Percentiles rank a stretch among this genome's conserved stretches.
Evolutionary conservation across 495 filamentous ascomycete genomes (phyloP).

Genomic region (Chaetomium tenue): DNA sequence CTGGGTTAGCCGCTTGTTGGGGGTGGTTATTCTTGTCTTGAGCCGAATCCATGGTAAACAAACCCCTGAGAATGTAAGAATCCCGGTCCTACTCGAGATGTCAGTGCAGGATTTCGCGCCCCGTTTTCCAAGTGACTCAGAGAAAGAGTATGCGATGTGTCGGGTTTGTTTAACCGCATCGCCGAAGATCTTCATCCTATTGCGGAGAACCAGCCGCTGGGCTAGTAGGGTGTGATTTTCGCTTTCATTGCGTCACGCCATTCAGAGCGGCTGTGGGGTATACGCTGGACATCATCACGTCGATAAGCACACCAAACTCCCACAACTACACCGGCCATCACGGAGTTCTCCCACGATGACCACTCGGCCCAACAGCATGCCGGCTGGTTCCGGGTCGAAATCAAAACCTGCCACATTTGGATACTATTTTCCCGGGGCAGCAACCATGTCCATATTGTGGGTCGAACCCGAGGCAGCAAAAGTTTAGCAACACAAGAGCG

Average conservation of each 20-base stretch:
- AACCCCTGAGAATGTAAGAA: neutral
- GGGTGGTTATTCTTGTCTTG: neutral
- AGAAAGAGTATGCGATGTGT: neutral
- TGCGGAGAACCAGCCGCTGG: neutral
- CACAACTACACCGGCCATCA: no score
- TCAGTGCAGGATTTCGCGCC: neutral
- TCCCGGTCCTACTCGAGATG: neutral
- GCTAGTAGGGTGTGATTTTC: neutral
- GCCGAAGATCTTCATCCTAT: neutral
- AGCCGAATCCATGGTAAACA: neutral
- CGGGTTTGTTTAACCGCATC: neutral
- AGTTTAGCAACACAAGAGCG: no score
- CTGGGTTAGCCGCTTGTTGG: conserved; percentile 20
- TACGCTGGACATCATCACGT: no score
- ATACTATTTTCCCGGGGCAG: no score
- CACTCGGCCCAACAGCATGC: no score
- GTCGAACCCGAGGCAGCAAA: no score
- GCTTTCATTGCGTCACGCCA: conserved; percentile 7
- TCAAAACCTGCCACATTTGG: no score
- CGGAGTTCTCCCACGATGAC: no score
- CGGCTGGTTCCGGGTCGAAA: no score
- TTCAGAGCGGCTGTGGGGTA: conserved; percentile 6
- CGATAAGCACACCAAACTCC: no score
- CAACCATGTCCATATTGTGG: no score
- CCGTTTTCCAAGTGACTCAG: neutral